Evolutionary conservation across 345 rosid species (phyloP).

Genomic region (Punica granatum): DNA sequence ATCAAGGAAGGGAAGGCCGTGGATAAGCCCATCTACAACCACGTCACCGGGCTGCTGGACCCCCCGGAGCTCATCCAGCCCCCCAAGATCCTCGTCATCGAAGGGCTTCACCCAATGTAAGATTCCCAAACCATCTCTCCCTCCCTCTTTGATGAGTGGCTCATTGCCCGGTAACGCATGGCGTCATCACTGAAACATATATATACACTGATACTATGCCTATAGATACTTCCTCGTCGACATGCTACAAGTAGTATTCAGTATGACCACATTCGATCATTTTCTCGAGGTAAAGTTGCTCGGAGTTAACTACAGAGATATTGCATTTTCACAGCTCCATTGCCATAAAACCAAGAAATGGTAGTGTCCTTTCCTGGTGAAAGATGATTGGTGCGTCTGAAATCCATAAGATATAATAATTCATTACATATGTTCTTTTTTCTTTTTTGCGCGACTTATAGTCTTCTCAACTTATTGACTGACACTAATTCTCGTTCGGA

Average conservation of each 20-base stretch:
- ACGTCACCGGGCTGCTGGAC: slow-evolving; percentile 83
- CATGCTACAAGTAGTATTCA: not conserved
- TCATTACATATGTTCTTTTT: too few species aligned
- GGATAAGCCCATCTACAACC: slow-evolving; percentile 89
- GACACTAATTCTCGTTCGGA: too few species aligned
- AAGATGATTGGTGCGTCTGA: not conserved
- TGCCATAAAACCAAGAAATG: not conserved
- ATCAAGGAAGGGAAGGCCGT: slow-evolving; percentile 73
- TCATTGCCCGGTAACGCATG: too few species aligned
- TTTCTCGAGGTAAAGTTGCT: not conserved
- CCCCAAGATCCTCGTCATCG: slow-evolving; percentile 95
- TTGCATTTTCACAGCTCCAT: not conserved
- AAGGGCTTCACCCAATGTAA: slow-evolving; percentile 98
- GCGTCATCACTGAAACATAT: too few species aligned
- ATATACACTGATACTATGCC: too few species aligned
- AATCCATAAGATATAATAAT: not conserved
- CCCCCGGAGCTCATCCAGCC: slow-evolving; percentile 90
- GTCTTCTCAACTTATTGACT: too few species aligned
- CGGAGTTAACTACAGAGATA: not conserved
- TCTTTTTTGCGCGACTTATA: too few species aligned
- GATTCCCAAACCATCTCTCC: slow-evolving; percentile 16
- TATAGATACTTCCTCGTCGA: too few species aligned
- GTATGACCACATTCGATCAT: not conserved
- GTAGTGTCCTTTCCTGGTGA: not conserved
- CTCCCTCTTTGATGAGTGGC: too few species aligned